These are phyloP conservation scores for Pleurozium schreberi DNA, from an alignment of 225 moss, liverwort and hornwort genomes.

Conservation along the genomic window DNA sequence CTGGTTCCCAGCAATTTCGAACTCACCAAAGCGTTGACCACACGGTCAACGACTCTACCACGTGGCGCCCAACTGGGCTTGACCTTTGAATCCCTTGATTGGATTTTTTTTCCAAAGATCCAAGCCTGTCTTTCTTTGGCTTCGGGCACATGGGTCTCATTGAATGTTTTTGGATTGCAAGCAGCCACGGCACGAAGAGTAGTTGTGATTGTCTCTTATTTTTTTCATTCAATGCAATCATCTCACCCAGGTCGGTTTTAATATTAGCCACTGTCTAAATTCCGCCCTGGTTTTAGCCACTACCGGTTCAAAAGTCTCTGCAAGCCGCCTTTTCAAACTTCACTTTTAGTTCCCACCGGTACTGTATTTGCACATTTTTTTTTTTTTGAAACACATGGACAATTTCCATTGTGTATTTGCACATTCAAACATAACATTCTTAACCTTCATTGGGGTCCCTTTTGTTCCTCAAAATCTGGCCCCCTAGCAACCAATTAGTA, in stretches of 20 bases:
- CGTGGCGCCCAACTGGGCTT: not conserved
- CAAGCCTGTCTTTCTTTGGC: not conserved
- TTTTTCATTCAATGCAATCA: conserved; percentile 6
- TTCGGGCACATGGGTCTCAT: conserved; percentile 8
- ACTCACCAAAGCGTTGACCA: not conserved
- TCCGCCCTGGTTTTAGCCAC: not conserved
- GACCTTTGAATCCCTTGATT: not conserved
- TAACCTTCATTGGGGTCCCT: too few relatives aligned
- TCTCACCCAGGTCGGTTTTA: not conserved
- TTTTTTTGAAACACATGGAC: too few relatives aligned
- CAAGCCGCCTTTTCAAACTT: not conserved
- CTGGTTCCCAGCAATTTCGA: not conserved
- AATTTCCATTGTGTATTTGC: too few relatives aligned
- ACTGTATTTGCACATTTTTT: not conserved
- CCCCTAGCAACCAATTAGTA: too few relatives aligned
- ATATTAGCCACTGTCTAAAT: not conserved
- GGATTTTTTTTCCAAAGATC: not conserved
- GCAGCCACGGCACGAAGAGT: conserved; percentile 1
- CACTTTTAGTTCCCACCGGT: not conserved
- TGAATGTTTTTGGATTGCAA: not conserved
- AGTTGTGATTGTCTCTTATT: not conserved
- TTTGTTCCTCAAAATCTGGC: too few relatives aligned
- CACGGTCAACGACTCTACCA: not conserved
- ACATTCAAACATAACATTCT: too few relatives aligned
- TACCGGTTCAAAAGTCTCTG: not conserved